Base-by-base conservation (phyloP, 78 protist genomes). In the Cavenderia fasciculata region DNA sequence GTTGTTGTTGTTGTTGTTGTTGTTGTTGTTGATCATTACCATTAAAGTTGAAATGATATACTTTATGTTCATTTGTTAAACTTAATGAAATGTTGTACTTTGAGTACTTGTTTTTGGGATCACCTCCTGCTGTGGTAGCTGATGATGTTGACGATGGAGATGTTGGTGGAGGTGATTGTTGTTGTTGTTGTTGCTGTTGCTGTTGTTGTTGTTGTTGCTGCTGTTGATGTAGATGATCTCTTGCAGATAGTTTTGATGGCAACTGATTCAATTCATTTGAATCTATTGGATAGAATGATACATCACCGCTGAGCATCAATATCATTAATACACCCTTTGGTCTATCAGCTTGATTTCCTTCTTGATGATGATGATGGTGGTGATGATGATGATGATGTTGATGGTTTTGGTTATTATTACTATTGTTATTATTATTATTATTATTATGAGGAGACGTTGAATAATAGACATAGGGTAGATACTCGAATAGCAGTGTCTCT, bases 281-380 rank as follows among this genome's bases (percentile, higher is more conserved):
- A 68, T 59, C 73, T 6, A 62, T 56, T 11, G 90, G 90, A 57
- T 82, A 82, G 43, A 82, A 82, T 34, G 57, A 82, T 5, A 70
- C 69, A 57, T 82, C 90, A 18, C 90, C 90, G 68, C 68, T 82
- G 41, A 82, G 16, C 90, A 82, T 82, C 3, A 82, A 12, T 8
- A 59, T 82, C 90, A 82, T 82, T 23, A 82, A 25, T 7, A 82
- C 90, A 51, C 90, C 90, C 31, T 19, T 46, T 12, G 47, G 1
- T 27, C 27, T 54, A 38, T 74, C 68, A 38, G 5, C 6, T 56
- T 14, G 31, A 56, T 14, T 72, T 27, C 4, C 27, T 7, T 47
- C 29, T 8, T 41, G 25, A 47, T 70, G 10, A 31, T 63, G 14
- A 31, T 18, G 75, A 44, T 69, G 75, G 4, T 44, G 59, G 7